These are phyloP conservation scores for Hawksworthiomyces lignivorus DNA, from an alignment of 2,329 filamentous ascomycete genomes.

Conservation along the genomic window DNA sequence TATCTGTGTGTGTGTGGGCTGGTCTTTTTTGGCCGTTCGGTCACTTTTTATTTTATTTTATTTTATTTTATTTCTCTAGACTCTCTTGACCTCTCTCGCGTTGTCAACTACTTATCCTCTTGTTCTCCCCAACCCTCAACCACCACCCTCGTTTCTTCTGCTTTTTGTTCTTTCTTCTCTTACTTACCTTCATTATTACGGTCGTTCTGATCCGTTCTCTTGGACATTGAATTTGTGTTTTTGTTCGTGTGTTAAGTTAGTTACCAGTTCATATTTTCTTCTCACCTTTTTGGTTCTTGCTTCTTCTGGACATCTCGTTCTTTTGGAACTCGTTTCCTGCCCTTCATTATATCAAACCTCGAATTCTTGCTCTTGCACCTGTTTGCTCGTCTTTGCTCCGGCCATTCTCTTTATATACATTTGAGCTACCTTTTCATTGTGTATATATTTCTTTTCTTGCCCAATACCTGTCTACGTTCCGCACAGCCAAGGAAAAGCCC, in stretches of 20 bases:
- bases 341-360: constrained; percentile 39
- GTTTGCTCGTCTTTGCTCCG: constrained; percentile 4
- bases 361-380: not conserved
- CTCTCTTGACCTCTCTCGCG: constrained; percentile 12
- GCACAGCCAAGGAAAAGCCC: constrained; percentile 6
- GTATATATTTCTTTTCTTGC: not conserved
- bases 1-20: constrained; percentile 5
- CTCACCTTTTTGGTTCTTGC: constrained; percentile 19
- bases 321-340: constrained; percentile 36
- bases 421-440: not conserved
- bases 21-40: constrained; percentile 2
- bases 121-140: constrained; percentile 34
- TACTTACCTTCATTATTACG: constrained; percentile 25
- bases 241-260: too few relatives aligned
- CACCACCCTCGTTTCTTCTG: constrained; percentile 27
- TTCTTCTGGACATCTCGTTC: constrained; percentile 37
- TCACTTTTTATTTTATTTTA: constrained; percentile 6
- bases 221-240: constrained; percentile 20
- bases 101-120: constrained; percentile 37
- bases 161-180: constrained; percentile 15
- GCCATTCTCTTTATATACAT: too few relatives aligned
- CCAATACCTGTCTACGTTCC: too few relatives aligned
- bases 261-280: too few relatives aligned
- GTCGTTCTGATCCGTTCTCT: constrained; percentile 42
- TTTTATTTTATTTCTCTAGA: constrained; percentile 7